Evolutionary conservation across 768 basidiomycete genomes (phyloP).

Genomic region (Russula emetica): DNA sequence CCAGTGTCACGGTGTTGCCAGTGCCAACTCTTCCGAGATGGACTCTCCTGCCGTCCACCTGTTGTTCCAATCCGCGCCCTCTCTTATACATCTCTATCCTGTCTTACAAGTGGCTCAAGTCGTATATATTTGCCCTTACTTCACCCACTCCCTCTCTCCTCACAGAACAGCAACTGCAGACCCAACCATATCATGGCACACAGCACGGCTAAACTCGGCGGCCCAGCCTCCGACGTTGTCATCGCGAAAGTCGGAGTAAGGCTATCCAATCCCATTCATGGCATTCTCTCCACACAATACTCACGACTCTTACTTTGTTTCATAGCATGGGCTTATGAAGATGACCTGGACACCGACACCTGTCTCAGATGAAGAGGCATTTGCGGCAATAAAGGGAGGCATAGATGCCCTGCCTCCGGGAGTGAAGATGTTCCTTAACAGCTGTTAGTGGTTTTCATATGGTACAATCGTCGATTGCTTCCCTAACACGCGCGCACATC

Average conservation of each 20-base stretch:
- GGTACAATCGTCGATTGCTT: not conserved
- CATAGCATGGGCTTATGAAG: constrained; percentile 51
- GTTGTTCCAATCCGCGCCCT: not conserved
- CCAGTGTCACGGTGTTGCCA: too few species aligned
- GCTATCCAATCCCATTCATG: constrained; percentile 14
- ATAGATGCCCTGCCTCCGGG: constrained; percentile 42
- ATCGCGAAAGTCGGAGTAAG: constrained; percentile 42
- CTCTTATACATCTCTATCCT: not conserved
- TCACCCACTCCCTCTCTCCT: not conserved
- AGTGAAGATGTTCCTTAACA: constrained; percentile 49
- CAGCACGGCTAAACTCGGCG: constrained; percentile 37
- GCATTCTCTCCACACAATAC: not conserved
- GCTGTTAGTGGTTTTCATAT: constrained; percentile 35
- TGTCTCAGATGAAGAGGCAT: constrained; percentile 54
- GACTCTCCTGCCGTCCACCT: too few species aligned
- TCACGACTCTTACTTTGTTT: not conserved
- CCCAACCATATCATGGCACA: constrained; percentile 31
- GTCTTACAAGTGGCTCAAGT: not conserved
- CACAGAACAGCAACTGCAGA: not conserved
- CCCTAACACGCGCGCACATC: not conserved
- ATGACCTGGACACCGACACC: constrained; percentile 51
- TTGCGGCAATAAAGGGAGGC: constrained; percentile 56
- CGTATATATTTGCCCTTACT: not conserved
- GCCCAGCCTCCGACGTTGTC: constrained; percentile 37
- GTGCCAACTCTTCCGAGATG: too few species aligned